phyloP scores from a whole-genome alignment of 2,329 filamentous ascomycete genomes.

The Aspergillus ustus region DNA sequence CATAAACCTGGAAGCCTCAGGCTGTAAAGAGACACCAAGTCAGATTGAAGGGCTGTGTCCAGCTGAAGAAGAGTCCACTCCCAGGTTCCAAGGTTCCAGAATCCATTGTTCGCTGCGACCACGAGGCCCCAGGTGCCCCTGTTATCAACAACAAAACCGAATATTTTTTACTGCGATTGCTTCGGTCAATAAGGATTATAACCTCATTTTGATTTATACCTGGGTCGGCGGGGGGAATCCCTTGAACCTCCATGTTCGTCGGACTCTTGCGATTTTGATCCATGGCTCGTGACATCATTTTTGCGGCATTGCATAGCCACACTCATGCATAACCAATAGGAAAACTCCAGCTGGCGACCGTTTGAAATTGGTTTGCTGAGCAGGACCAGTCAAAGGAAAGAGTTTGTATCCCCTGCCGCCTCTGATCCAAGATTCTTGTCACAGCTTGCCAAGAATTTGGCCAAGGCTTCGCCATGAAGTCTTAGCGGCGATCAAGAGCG shows the following conservation, averaged over 20 bases:
- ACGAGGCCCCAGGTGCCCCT: not conserved
- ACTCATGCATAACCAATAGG: not conserved
- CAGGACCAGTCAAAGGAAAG: constrained; percentile 3
- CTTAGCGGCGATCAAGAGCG: constrained; percentile 10
- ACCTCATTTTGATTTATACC: not conserved
- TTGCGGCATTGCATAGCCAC: constrained; percentile 7
- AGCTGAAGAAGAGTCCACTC: not conserved
- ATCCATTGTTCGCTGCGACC: not conserved
- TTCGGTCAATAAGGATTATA: not conserved
- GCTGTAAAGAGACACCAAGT: too few relatives aligned
- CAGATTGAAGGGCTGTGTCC: not conserved
- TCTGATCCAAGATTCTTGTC: not conserved
- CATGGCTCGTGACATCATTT: constrained; percentile 4
- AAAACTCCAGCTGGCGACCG: not conserved
- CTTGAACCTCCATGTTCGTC: not conserved
- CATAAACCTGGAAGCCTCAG: too few relatives aligned
- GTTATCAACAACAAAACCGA: not conserved
- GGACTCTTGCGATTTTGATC: not conserved
- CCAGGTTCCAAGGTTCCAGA: not conserved
- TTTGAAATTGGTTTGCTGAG: not conserved
- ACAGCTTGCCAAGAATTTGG: constrained; percentile 1
- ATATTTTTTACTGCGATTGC: not conserved
- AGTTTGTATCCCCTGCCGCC: not conserved
- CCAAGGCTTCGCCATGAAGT: constrained; percentile 17
- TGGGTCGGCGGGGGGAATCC: not conserved